These are phyloP conservation scores for Nidularia pulvinata DNA, from an alignment of 768 basidiomycete genomes.

Conservation along the genomic window DNA sequence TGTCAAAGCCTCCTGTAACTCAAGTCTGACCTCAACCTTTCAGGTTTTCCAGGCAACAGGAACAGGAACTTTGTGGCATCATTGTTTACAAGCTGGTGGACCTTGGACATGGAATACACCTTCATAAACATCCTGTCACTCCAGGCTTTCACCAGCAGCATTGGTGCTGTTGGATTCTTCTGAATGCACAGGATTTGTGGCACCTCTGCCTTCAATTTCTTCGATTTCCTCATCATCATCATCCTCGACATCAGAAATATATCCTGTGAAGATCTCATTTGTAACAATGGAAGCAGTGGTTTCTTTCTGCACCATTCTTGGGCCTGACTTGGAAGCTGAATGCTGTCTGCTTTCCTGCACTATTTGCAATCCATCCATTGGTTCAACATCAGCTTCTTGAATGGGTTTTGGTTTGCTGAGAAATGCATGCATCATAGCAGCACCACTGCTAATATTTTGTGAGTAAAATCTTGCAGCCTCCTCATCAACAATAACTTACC, in stretches of 20 bases:
- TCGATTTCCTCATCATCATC: conserved; percentile 3
- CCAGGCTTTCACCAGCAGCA: too few relatives aligned
- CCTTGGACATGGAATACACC: too few relatives aligned
- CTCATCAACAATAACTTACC: background rate
- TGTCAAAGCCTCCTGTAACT: conserved; percentile 7
- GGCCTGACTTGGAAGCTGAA: background rate
- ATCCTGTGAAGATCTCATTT: conserved; percentile 11
- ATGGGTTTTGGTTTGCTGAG: too few relatives aligned
- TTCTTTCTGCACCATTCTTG: background rate
- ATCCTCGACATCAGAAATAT: conserved; percentile 15
- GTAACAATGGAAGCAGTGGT: conserved; percentile 4
- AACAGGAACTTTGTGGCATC: conserved; percentile 14
- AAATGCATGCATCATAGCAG: background rate
- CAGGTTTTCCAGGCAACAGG: conserved; percentile 7
- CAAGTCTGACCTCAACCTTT: conserved; percentile 1
- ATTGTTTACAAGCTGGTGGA: conserved; percentile 11
- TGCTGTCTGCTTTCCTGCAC: background rate
- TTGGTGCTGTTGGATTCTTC: too few relatives aligned
- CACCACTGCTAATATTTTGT: background rate
- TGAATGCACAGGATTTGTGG: too few relatives aligned
- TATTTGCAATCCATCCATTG: too few relatives aligned
- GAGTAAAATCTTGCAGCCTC: background rate
- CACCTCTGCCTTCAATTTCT: background rate
- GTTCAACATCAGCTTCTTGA: too few relatives aligned
- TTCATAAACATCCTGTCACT: too few relatives aligned